Percentiles rank a stretch among this genome's conserved stretches.
Conservation (phyloP, 441 rosid genomes). For the Melastoma candidum region DNA sequence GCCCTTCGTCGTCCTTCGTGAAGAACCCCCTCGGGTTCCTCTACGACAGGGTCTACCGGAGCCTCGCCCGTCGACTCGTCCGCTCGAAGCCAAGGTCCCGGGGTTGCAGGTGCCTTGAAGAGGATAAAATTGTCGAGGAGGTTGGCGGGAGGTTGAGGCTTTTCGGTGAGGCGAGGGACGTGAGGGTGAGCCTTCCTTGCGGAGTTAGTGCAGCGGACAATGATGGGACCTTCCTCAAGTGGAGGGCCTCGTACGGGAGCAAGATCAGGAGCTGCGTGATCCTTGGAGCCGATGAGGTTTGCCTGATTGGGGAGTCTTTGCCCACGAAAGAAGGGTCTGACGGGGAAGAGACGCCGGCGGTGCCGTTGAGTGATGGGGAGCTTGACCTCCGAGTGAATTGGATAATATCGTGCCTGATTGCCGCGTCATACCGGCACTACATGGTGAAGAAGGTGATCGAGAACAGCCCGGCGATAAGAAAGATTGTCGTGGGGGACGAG, state of each 20-base stretch:
- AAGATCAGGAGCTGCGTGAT: constrained; percentile 26
- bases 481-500: constrained; percentile 22
- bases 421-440: constrained; percentile 7
- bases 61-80: constrained; percentile 8
- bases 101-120: too few relatives aligned
- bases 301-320: constrained; percentile 4
- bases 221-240: constrained; percentile 23
- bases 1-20: constrained; percentile 1
- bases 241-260: constrained; percentile 32
- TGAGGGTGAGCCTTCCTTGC: constrained; percentile 22
- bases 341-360: not conserved
- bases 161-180: constrained; percentile 4
- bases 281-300: constrained; percentile 23
- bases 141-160: too few relatives aligned
- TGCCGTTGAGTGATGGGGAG: constrained; percentile 18
- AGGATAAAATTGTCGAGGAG: too few relatives aligned
- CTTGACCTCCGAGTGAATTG: constrained; percentile 15
- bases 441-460: constrained; percentile 5
- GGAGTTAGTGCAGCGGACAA: constrained; percentile 3
- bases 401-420: constrained; percentile 2
- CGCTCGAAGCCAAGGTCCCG: constrained; percentile 1
- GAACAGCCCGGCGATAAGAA: constrained; percentile 12
- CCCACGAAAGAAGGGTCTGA: not conserved
- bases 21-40: constrained; percentile 21
- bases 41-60: too few relatives aligned